These are phyloP conservation scores for Silybum marianum DNA, from an alignment of 129 eudicot genomes.

Conservation along the genomic window DNA sequence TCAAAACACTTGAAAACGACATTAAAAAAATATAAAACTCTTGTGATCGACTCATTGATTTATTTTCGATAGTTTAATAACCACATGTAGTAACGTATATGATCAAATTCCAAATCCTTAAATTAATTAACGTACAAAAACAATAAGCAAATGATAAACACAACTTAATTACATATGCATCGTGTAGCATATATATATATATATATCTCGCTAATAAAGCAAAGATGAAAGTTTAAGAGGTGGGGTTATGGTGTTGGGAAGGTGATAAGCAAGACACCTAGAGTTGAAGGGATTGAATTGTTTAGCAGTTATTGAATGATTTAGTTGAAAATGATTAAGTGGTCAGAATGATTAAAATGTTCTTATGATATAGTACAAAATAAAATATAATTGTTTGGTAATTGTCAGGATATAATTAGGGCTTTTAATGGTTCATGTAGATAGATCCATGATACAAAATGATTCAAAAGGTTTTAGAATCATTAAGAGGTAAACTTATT, in stretches of 20 bases:
- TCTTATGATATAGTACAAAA: too few species aligned
- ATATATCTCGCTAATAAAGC: background rate
- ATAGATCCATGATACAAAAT: too few species aligned
- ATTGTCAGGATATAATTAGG: too few species aligned
- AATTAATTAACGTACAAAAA: background rate
- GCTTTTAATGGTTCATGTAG: too few species aligned
- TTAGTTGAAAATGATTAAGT: too few species aligned
- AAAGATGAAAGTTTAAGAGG: background rate
- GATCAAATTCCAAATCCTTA: background rate
- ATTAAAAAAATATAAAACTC: background rate
- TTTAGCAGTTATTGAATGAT: too few species aligned
- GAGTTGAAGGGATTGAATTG: background rate
- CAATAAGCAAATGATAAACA: background rate
- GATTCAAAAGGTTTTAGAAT: too few species aligned
- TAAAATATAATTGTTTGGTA: too few species aligned
- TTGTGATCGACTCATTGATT: background rate
- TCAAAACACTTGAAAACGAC: background rate
- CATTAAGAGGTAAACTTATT: too few species aligned
- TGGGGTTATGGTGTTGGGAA: background rate
- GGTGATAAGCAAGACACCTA: background rate
- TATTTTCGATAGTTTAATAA: background rate
- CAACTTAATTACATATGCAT: background rate
- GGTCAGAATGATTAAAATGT: too few species aligned
- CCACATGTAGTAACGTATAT: background rate
- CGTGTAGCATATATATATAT: background rate